Base-by-base conservation (phyloP, 177 flowering plant species). In the Vitis hybrid region DNA sequence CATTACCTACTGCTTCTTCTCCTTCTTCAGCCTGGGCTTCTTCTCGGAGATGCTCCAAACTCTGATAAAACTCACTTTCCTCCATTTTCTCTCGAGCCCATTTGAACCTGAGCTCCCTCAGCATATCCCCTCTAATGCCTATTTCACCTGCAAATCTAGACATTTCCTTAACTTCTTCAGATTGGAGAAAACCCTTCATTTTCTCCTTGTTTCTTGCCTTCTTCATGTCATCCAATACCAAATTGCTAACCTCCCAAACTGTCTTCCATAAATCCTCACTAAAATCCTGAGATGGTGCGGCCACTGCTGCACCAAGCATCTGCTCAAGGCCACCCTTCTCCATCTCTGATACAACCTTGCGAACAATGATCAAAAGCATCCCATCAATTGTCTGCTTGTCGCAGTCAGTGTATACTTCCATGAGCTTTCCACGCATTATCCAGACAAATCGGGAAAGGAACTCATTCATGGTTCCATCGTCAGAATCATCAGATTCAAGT, bases 41-140 rank as follows among this genome's bases (percentile, higher is more conserved):
- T 57, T 76, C 71, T 49, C 79, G 63, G 0, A 83, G 34, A 1
- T 68, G 70, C 76, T 84, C 84, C 82, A 93, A 77, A 52, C 66
- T 68, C 80, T 81, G 68, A 78, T 91, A 91, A 77, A 88, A 90
- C 49, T 93, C 95, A 19, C 70, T 65, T 61, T 90, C 92, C 74
- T 90, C 97, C 93, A 93, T 82, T 63, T 88, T 82, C 80, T 96
- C 97, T 8, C 81, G 75, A 3, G 97, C 99, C 98, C 98, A 96
- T 62, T 92, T 93, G 77, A 91, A 93, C 76, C 95, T 83, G 5
- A 93, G 77, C 77, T 93, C 97, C 64, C 95, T 86, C 68, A 96
- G 67, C 97, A 96, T 77, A 20, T 93, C 97, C 57, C 98, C 99
- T n/a, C 97, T 78, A 76, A 93, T 79, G n/a, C 99, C 99, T 29